Conservation (phyloP, 257 asterid species). For the Capsicum chinense region DNA sequence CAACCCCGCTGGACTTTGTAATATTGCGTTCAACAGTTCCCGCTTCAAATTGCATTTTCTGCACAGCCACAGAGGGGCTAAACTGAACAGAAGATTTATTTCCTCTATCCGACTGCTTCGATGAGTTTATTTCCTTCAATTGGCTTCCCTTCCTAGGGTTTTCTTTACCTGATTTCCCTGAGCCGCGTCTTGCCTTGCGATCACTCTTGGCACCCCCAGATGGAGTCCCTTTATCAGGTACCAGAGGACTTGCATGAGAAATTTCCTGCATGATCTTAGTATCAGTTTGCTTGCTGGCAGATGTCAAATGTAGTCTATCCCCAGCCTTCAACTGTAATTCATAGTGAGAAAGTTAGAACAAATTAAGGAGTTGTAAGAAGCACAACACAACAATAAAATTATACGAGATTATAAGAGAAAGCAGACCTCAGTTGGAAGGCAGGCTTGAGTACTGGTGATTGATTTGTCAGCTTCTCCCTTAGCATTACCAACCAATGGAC, state of each 20-base stretch:
- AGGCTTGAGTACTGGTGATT: conserved; percentile 47
- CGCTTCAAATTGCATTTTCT: conserved; percentile 55
- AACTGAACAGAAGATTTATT: conserved; percentile 48
- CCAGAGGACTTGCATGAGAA: conserved; percentile 50
- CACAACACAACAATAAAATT: conserved; percentile 1
- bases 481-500: conserved; percentile 47
- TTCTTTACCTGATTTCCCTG: conserved; percentile 67
- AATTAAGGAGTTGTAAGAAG: neutral
- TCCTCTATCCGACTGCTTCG: conserved; percentile 56
- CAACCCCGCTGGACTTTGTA: conserved; percentile 53
- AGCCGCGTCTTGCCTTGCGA: conserved; percentile 75
- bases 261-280: conserved; percentile 47
- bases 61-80: conserved; percentile 57
- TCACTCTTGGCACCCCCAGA: conserved; percentile 55
- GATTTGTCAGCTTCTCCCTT: conserved; percentile 46
- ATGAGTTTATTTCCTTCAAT: conserved; percentile 54
- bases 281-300: conserved; percentile 53
- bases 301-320: conserved; percentile 54
- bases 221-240: conserved; percentile 45
- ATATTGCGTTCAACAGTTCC: conserved; percentile 40
- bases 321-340: conserved; percentile 52
- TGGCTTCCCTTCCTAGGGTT: conserved; percentile 63
- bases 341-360: conserved; percentile 27
- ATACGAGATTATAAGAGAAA: conserved; percentile 26
- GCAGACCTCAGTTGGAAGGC: conserved; percentile 58